Evolutionary conservation across 1,284 basidiomycete species (phyloP), one percentile per base, ranked within the genome.

Genomic region (Rhizoctonia solani): DNA sequence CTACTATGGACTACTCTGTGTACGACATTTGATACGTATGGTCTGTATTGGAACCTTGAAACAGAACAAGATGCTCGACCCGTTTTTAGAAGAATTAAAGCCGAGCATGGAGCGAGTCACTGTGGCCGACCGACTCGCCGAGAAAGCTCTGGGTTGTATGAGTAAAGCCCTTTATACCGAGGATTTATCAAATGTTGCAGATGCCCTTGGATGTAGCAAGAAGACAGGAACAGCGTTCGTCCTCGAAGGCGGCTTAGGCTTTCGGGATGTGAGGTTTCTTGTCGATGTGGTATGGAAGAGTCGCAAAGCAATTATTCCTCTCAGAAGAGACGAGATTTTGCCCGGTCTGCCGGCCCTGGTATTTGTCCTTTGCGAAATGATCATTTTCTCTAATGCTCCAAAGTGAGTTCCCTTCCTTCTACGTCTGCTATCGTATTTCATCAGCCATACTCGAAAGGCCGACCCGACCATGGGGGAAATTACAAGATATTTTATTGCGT

Each of bases 31-130:
- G 11, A 63, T 53, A 25, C 59, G 59, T 4, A 42, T 47, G 59
- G 37, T 63, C 3, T 63, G 59, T 25, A 63, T 63, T n/a, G 59
- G 59, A 14, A 42, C 37, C 23, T 9, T 63, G 1, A 63, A 37
- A 9, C 9, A 52, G 21, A 53, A 27, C 23, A 14, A 9, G 8
- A n/a, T 6, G 23, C n/a, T 63, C 21, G 46, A 63, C 21, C 23
- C 8, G 2, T 63, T 63, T 53, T 23, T 63, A 23, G 14, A 42
- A 25, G 25, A 21, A 23, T 5, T 53, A 16, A 29, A 63, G 16
- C 32, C 30, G 6, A 16, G 32, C 3, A 25, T 27, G 25, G 16
- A 25, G 6, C 8, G 41, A 9, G 1, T 29, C 16, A 21, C 23
- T 23, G 34, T 53, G 3, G 53, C 59, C 3, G 34, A 1, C 3